phyloP scores from a whole-genome alignment of 805 yeast genomes.

The Limtongia smithiae region DNA sequence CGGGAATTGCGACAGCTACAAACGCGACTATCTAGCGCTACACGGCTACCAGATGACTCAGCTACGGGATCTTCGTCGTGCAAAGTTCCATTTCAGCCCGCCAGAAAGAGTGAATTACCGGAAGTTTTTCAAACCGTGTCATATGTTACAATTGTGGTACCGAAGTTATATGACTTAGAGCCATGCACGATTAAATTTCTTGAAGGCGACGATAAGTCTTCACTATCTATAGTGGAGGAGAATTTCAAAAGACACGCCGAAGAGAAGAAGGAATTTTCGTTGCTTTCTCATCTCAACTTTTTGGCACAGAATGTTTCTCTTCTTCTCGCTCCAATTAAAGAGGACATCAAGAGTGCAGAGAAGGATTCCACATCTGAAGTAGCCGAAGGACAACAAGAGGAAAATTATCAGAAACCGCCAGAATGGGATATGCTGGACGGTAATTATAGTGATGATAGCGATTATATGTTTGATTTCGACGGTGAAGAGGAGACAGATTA shows the following conservation, averaged over 20 bases:
- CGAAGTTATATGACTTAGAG: conserved; percentile 24
- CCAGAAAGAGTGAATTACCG: conserved; percentile 1
- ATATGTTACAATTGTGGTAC: conserved; percentile 21
- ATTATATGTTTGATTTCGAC: conserved; percentile 29
- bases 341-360: too few relatives aligned
- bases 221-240: conserved; percentile 12
- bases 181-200: conserved; percentile 16
- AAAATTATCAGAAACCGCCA: conserved; percentile 13
- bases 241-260: conserved; percentile 18
- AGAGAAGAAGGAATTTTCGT: conserved; percentile 14
- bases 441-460: conserved; percentile 23
- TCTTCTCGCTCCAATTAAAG: too few relatives aligned
- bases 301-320: conserved; percentile 19
- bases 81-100: conserved; percentile 15
- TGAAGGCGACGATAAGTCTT: conserved; percentile 4
- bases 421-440: conserved; percentile 29
- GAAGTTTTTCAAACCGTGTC: not conserved
- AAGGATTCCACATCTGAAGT: too few relatives aligned
- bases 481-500: conserved; percentile 36
- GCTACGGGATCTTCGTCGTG: conserved; percentile 7
- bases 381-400: not conserved
- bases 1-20: conserved; percentile 22
- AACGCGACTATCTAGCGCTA: conserved; percentile 14
- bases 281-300: conserved; percentile 28
- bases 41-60: conserved; percentile 1